phyloP scores from a whole-genome alignment of 306 rosid species.

The Fagus sylvatica region DNA sequence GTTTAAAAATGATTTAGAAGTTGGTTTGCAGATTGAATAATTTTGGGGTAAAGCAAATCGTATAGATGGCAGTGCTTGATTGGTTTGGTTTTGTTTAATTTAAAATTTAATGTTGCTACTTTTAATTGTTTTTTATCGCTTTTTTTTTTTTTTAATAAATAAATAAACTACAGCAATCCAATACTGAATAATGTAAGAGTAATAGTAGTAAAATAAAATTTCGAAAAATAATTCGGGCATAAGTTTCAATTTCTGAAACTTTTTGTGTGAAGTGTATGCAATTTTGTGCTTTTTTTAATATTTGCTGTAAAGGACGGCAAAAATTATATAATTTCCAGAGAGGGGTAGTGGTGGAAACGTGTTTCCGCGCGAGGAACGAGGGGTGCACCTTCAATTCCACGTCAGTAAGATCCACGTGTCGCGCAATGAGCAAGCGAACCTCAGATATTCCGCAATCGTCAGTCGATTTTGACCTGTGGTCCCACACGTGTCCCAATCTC shows the following conservation, averaged over 20 bases:
- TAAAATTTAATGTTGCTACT: too few species aligned
- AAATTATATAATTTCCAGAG: neutral
- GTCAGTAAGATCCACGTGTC: constrained; percentile 44
- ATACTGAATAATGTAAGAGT: too few species aligned
- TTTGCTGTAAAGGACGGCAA: constrained; percentile 10
- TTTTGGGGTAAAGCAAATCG: too few species aligned
- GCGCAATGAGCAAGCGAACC: neutral
- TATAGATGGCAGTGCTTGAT: too few species aligned
- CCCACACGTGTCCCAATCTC: constrained; percentile 54
- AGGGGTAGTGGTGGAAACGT: constrained; percentile 9
- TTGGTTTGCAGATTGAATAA: too few species aligned
- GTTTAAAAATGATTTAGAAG: too few species aligned
- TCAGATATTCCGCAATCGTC: constrained; percentile 49
- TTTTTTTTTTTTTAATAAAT: too few species aligned
- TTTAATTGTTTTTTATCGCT: too few species aligned
- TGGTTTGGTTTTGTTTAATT: too few species aligned
- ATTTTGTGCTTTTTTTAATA: neutral
- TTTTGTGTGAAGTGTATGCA: neutral
- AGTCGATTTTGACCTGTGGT: constrained; percentile 48
- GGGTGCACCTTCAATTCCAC: constrained; percentile 32
- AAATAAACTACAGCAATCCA: too few species aligned
- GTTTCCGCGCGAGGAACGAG: neutral
- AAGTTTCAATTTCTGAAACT: neutral
- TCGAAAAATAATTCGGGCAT: too few species aligned
- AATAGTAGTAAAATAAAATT: too few species aligned